phyloP scores from a whole-genome alignment of 2,329 filamentous ascomycete genomes.

The Exserohilum rostratum region DNA sequence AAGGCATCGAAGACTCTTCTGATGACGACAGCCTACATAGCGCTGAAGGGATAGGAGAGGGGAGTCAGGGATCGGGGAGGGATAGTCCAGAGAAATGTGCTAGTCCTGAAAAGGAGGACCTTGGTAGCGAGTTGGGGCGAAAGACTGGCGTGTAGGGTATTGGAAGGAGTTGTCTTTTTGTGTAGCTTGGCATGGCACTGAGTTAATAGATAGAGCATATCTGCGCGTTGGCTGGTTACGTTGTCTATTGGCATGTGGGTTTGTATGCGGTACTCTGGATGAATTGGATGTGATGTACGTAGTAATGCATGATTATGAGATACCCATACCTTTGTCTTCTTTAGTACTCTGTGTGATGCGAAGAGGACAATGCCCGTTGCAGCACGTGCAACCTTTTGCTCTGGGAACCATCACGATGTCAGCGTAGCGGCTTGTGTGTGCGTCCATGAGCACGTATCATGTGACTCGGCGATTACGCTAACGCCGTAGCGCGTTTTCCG shows the following conservation, averaged over 20 bases:
- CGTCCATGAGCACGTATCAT: neutral
- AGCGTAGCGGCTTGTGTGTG: neutral
- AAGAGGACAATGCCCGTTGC: neutral
- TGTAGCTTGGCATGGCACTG: neutral
- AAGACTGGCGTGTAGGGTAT: slow-evolving; percentile 5
- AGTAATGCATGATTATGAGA: slow-evolving; percentile 16
- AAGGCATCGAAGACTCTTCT: slow-evolving; percentile 40
- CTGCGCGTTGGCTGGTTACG: neutral
- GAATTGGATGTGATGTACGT: slow-evolving; percentile 6
- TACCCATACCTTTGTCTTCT: slow-evolving; percentile 1
- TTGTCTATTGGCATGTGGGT: neutral
- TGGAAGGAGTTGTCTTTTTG: neutral
- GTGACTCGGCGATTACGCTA: slow-evolving; percentile 15
- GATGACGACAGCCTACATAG: slow-evolving; percentile 33
- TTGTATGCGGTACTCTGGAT: slow-evolving; percentile 3
- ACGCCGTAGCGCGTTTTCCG: slow-evolving; percentile 6
- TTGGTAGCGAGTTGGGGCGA: neutral
- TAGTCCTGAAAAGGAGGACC: slow-evolving; percentile 7
- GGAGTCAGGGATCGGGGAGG: slow-evolving; percentile 9
- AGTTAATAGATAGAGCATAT: neutral
- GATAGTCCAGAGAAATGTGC: slow-evolving; percentile 8
- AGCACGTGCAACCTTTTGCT: no score
- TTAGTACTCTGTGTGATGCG: neutral
- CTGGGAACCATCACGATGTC: neutral
- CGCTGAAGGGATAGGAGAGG: slow-evolving; percentile 12